Evolutionary conservation across 2,329 filamentous ascomycete species (phyloP), one percentile per base, ranked within the genome.

Genomic region (Calonectria naviculata): DNA sequence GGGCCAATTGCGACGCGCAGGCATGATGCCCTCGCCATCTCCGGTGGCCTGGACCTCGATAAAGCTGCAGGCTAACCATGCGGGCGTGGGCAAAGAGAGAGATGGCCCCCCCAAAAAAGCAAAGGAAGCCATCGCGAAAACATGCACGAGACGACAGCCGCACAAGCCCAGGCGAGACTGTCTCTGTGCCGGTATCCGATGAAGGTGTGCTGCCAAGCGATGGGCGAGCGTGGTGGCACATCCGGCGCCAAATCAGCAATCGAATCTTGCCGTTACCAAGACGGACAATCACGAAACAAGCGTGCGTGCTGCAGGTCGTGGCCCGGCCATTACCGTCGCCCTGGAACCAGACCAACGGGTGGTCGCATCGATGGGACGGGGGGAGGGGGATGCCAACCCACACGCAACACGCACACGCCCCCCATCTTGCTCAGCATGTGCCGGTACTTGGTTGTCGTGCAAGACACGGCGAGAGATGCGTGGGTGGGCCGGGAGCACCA

Each of bases 111-210:
- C 34, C 34, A 34, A 54, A 24, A 54, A 54, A 54, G 29, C 29
- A 54, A 24, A 21, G 28, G 49, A 58, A 19, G 52, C 21, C 34
- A 58, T 58, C 52, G 24, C 52, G n/a, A 58, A 38, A 29, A n/a
- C 52, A 15, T 9, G 15, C 34, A 36, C 34, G 34, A 36, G 10
- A 36, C 29, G 47, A 28, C 46, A 49, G 46, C 46, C 47, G 47
- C 47, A 52, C 47, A 12, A 12, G n/a, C 52, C 26, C n/a, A 24
- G n/a, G 52, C n/a, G 29, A 38, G n/a, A 65, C 64, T 44, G 34
- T 13, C 34, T 42, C 21, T 65, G 73, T 78, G 76, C 76, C 76
- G 76, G 62, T 60, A 73, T 67, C 76, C 76, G 76, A 77, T 62
- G 68, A 68, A 75, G 73, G 76, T 77, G 75, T 74, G 52, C 34